Conservation (phyloP, 805 yeast genomes). For the Saccharomycopsis sp. region DNA sequence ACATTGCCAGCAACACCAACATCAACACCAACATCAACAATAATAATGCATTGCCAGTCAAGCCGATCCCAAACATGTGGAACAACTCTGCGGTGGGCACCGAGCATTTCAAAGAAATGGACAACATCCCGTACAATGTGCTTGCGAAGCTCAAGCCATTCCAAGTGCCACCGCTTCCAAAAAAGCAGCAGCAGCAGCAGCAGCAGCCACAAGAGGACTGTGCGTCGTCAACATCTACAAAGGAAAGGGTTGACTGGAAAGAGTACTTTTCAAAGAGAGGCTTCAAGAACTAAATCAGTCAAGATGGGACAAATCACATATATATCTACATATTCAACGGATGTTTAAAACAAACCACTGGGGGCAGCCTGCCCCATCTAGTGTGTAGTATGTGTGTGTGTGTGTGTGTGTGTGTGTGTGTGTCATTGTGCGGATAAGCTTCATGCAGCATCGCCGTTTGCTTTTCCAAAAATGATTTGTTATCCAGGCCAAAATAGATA, state of each 20-base stretch:
- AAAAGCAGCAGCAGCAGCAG: not conserved
- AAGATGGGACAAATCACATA: no score
- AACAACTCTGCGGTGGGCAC: slow-evolving; percentile 20
- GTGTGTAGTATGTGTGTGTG: no score
- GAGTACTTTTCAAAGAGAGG: slow-evolving; percentile 18
- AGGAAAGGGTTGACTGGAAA: slow-evolving; percentile 15
- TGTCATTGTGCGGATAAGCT: no score
- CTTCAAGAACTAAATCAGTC: slow-evolving; percentile 5
- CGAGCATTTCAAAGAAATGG: slow-evolving; percentile 20
- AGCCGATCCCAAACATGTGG: slow-evolving; percentile 19
- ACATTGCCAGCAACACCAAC: not conserved
- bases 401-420: no score
- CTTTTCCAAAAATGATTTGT: no score
- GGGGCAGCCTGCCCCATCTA: no score
- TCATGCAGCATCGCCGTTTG: no score
- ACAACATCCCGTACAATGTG: slow-evolving; percentile 18
- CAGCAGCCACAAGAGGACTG: not conserved
- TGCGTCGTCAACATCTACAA: not conserved
- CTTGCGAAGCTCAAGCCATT: slow-evolving; percentile 18
- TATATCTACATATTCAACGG: no score
- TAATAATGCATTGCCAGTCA: not conserved
- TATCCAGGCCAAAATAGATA: no score
- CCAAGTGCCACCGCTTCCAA: slow-evolving; percentile 14
- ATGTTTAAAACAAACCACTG: no score
- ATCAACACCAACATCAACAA: not conserved